phyloP scores from a whole-genome alignment of 371 early-diverging fungal genomes.

The Mortierella sp. region DNA sequence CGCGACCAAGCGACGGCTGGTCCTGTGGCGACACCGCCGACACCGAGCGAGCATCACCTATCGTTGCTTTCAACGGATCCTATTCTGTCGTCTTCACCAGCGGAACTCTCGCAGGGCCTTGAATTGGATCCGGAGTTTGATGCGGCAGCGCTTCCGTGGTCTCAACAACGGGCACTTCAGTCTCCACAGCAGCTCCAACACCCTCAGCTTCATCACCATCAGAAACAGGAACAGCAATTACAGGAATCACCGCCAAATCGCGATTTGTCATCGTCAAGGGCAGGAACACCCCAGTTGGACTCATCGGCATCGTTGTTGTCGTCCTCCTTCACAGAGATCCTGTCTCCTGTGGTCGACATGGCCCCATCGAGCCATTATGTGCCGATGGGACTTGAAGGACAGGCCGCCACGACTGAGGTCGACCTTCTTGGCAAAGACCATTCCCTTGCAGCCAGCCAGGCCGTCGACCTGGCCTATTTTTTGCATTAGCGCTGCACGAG shows the following conservation, averaged over 20 bases:
- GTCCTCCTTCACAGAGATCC: conserved; percentile 26
- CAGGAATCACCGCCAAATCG: neutral
- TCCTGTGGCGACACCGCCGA: neutral
- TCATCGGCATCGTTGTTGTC: conserved; percentile 32
- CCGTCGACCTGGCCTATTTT: neutral
- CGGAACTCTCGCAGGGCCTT: conserved; percentile 29
- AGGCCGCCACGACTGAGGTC: neutral
- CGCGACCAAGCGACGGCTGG: neutral
- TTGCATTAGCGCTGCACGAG: neutral
- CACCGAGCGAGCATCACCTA: conserved; percentile 16
- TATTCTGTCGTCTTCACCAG: conserved; percentile 43
- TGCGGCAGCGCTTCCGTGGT: conserved; percentile 21
- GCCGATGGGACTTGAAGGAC: conserved; percentile 39
- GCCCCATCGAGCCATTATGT: conserved; percentile 26
- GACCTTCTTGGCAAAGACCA: neutral
- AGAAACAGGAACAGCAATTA: neutral
- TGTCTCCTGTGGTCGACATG: conserved; percentile 9
- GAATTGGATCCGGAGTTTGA: conserved; percentile 40
- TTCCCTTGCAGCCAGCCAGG: neutral
- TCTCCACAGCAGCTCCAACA: conserved; percentile 7
- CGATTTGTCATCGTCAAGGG: conserved; percentile 3
- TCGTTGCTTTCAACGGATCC: conserved; percentile 40
- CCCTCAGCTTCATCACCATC: conserved; percentile 5
- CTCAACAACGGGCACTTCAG: conserved; percentile 10
- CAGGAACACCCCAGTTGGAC: conserved; percentile 37